Evolutionary conservation across 2,329 filamentous ascomycete genomes (phyloP).

Genomic region (Sarocladiaceae sp.): DNA sequence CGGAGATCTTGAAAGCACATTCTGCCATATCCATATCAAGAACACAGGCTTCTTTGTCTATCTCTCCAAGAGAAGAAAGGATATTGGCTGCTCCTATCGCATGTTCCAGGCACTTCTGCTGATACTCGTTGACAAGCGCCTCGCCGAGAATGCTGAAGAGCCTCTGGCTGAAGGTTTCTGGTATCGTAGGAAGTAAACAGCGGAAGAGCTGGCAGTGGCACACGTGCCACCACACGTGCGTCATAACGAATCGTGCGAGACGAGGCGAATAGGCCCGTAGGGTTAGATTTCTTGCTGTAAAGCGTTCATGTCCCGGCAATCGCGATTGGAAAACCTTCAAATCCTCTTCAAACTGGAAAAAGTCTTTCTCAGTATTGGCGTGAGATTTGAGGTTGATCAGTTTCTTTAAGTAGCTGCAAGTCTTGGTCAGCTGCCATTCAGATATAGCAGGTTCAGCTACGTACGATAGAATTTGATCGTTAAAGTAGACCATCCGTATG

Average conservation of each 20-base stretch:
- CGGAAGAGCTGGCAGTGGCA: conserved; percentile 8
- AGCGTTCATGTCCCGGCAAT: conserved; percentile 6
- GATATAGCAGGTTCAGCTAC: background rate
- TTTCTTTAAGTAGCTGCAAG: conserved; percentile 1
- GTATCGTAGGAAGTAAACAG: background rate
- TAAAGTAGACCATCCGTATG: conserved; percentile 2
- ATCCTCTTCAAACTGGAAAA: background rate
- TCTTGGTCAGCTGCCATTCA: background rate
- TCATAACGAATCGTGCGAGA: conserved; percentile 8
- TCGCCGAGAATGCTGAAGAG: background rate
- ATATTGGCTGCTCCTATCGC: background rate
- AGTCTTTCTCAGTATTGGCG: background rate
- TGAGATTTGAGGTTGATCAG: background rate
- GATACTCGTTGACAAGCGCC: background rate
- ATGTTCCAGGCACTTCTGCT: conserved; percentile 5
- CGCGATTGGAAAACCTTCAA: conserved; percentile 5
- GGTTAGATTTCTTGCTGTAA: background rate
- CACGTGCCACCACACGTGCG: conserved; percentile 8
- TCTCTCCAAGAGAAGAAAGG: background rate
- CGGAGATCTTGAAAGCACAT: conserved; percentile 3
- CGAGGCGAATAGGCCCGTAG: conserved; percentile 8
- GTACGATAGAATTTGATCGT: conserved; percentile 6
- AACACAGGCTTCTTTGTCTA: conserved; percentile 1
- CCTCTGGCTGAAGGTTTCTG: background rate
- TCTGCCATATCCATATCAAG: conserved; percentile 10